These are phyloP conservation scores for Arthrinium puccinioides DNA, from an alignment of 2,329 filamentous ascomycete genomes.

Conservation along the genomic window DNA sequence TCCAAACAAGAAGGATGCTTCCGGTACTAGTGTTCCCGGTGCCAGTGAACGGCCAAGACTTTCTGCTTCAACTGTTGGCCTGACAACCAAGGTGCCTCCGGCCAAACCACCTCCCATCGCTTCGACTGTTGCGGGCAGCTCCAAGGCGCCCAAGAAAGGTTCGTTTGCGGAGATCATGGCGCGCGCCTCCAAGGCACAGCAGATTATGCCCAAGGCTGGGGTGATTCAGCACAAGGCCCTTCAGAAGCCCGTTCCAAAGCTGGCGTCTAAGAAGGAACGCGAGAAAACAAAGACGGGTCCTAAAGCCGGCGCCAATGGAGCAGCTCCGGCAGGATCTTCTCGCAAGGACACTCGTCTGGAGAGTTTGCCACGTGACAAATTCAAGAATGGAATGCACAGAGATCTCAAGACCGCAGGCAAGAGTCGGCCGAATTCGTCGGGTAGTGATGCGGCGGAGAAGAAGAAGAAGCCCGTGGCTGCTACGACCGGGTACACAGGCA, in stretches of 20 bases:
- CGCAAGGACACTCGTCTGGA: constrained; percentile 12
- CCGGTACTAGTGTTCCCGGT: constrained; percentile 4
- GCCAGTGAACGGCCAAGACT: constrained; percentile 14
- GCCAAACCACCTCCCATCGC: constrained; percentile 19
- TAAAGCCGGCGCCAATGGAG: constrained; percentile 25
- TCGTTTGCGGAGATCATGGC: constrained; percentile 70
- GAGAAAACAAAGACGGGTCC: constrained; percentile 38
- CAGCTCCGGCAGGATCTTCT: constrained; percentile 8
- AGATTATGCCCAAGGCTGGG: constrained; percentile 53
- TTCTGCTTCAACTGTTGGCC: constrained; percentile 7
- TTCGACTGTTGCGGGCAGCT: constrained; percentile 15
- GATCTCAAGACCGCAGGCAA: constrained; percentile 17
- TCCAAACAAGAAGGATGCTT: constrained; percentile 11
- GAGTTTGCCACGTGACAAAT: constrained; percentile 8
- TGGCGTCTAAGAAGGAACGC: constrained; percentile 48
- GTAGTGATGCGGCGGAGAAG: constrained; percentile 37
- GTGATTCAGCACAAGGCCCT: constrained; percentile 70
- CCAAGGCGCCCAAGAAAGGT: constrained; percentile 57
- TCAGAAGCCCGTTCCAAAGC: constrained; percentile 50
- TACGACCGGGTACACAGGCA: constrained; percentile 60
- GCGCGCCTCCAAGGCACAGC: constrained; percentile 60
- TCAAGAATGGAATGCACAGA: constrained; percentile 15
- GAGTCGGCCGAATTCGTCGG: constrained; percentile 18
- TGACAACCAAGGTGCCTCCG: constrained; percentile 13
- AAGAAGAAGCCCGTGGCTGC: constrained; percentile 56